Base-by-base conservation (phyloP, 257 asterid species). In the Salvia rosmarinus region DNA sequence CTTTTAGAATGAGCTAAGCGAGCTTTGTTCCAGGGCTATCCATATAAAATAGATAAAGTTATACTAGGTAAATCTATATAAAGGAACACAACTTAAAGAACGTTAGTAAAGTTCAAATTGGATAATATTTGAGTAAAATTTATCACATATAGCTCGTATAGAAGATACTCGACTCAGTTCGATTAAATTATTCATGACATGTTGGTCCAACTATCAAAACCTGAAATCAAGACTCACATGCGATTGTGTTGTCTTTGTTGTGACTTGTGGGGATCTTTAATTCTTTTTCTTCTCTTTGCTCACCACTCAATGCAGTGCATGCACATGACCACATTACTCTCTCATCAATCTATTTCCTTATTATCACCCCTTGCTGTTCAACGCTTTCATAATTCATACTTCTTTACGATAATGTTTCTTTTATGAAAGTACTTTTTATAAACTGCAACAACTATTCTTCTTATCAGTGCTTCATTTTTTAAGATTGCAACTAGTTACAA, bases 171-270 rank as follows among this genome's bases (percentile, higher is more conserved):
- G n/a, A 28, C 1, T 9, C 43, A 4, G 11, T 5, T 4, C 3
- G 2, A 47, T 47, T 47, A 47, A 47, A 4, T 20, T 13, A 5
- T 64, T 21, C 8, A 19, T 14, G 2, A 46, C 51, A 50, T 2
- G 1, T 34, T 67, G 37, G 63, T 17, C 25, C 63, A 50, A 55
- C 8, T 13, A 28, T 25, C 4, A 11, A 28, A 55, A 46, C n/a
- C 21, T n/a, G 16, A 46, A 30, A 51, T 74, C 14, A 37, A 60
- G 34, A 37, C 1, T 68, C 80, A 75, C 80, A 61, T 75, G 80
- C 75, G 58, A 66, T 56, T 4, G 71, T 46, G 64, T 75, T 68
- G 20, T 47, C 21, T 14, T 13, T 39, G 12, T 9, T n/a, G n/a
- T n/a, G n/a, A n/a, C n/a, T n/a, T 39, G 44, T 39, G 25, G 23